Evolutionary conservation across 1,139 yeast genomes (phyloP).

Genomic region (Arxiozyma bovina): DNA sequence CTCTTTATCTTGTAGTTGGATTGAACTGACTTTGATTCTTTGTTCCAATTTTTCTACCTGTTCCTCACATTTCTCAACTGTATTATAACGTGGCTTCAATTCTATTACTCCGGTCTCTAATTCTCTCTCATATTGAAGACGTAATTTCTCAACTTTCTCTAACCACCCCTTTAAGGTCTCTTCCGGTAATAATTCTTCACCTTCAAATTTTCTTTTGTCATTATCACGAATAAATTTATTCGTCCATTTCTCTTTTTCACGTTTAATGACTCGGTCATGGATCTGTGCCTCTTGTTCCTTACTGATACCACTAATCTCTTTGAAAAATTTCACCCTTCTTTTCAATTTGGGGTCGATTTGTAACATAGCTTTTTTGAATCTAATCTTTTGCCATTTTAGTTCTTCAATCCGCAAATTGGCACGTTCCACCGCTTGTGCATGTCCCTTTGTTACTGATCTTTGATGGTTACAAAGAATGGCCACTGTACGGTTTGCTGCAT

Average conservation of each 20-base stretch:
- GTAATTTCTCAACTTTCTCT: slow-evolving; percentile 48
- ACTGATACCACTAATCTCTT: slow-evolving; percentile 59
- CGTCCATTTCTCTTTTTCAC: slow-evolving; percentile 54
- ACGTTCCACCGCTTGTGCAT: slow-evolving; percentile 70
- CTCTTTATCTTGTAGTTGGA: slow-evolving; percentile 83
- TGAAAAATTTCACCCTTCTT: slow-evolving; percentile 52
- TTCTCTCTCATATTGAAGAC: slow-evolving; percentile 52
- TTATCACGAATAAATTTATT: slow-evolving; percentile 69
- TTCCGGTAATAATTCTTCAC: slow-evolving; percentile 45
- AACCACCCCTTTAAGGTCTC: slow-evolving; percentile 52
- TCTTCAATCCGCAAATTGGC: slow-evolving; percentile 71
- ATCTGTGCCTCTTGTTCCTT: slow-evolving; percentile 56
- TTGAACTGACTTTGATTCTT: slow-evolving; percentile 57
- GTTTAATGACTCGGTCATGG: slow-evolving; percentile 44
- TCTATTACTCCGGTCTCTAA: slow-evolving; percentile 53
- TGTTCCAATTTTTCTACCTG: slow-evolving; percentile 68
- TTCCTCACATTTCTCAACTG: slow-evolving; percentile 65
- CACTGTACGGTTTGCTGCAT: slow-evolving; percentile 91
- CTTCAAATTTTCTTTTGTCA: slow-evolving; percentile 57
- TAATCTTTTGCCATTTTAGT: slow-evolving; percentile 72
- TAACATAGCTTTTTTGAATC: slow-evolving; percentile 63
- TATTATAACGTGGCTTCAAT: slow-evolving; percentile 39
- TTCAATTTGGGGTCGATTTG: slow-evolving; percentile 50
- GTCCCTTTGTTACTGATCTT: slow-evolving; percentile 80
- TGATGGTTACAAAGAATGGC: slow-evolving; percentile 97